Percentiles rank a stretch among this genome's conserved stretches.
Evolutionary conservation across 179 eudicot species (phyloP).

Genomic region (Drosera spatulata): DNA sequence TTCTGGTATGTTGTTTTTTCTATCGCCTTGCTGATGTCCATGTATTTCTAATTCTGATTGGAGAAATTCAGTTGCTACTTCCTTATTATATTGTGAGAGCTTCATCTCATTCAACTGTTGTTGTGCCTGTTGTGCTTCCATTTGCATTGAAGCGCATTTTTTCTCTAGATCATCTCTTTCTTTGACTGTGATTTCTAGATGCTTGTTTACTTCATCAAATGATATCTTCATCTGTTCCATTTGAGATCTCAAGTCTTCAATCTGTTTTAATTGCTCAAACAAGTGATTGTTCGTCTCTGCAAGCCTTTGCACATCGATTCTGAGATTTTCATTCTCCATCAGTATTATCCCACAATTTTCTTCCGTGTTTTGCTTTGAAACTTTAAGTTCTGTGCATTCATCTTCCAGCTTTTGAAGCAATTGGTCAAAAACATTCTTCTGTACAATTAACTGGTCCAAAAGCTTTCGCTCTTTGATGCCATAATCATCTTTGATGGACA

Average conservation of each 20-base stretch:
- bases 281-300: no score
- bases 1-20: slow-evolving; percentile 31
- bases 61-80: slow-evolving; percentile 24
- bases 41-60: slow-evolving; percentile 45
- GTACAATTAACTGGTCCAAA: slow-evolving; percentile 21
- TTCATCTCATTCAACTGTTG: slow-evolving; percentile 23
- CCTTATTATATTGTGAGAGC: slow-evolving; percentile 9
- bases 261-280: neutral
- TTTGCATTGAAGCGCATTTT: slow-evolving; percentile 22
- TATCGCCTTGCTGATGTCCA: slow-evolving; percentile 33
- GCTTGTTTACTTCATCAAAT: neutral
- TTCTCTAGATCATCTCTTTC: slow-evolving; percentile 38
- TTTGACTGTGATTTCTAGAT: neutral
- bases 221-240: slow-evolving; percentile 10
- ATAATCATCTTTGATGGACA: slow-evolving; percentile 22
- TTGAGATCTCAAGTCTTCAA: slow-evolving; percentile 6
- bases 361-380: slow-evolving; percentile 17
- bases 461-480: slow-evolving; percentile 35
- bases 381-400: slow-evolving; percentile 18
- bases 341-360: slow-evolving; percentile 22
- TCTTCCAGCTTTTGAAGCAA: slow-evolving; percentile 28
- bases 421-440: slow-evolving; percentile 28
- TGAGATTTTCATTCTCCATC: no score
- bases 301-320: no score
- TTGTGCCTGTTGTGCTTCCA: slow-evolving; percentile 28